Evolutionary conservation across 345 rosid genomes (phyloP), one percentile per base, ranked within the genome.

Genomic region (Salix caprea): DNA sequence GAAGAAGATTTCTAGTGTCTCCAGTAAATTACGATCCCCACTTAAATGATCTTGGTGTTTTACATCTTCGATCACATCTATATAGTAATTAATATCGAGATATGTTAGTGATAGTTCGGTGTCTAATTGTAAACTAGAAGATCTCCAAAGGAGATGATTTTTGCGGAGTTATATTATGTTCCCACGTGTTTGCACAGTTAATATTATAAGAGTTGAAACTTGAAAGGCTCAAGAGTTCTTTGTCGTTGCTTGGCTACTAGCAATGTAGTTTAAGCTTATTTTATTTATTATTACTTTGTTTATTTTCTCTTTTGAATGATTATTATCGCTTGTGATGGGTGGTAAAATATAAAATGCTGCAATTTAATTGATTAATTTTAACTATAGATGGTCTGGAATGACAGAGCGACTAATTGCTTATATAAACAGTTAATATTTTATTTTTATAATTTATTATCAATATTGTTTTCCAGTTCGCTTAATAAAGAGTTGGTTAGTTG

Each of bases 1-100:
- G 65, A 56, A 77, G 2, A 85, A 84, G 81, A 71, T 67, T 42
- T 23, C 28, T 34, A 44, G 6, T 73, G 14, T 66, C 21, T 6
- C 42, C 24, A 76, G 6, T 15, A 79, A 52, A 72, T 34, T 62
- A 39, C 83, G 83, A 23, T 7, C 42, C 16, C 61, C 73, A 11
- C 4, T 52, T 37, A 42, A 62, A 40, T 71, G 86, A 77, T 58
- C 39, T 67, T 62, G 8, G 26, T 40, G 30, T 15, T 21, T 24
- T 70, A 13, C 72, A 2, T 19, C 6, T 54, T 70, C 71, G 58
- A 65, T 32, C 16, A 2, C 18, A 12, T 18, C 18, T 18, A 70
- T 44, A 15, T 30, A 21, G 7, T 6, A 46, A 70, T 50, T 52
- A 58, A n/a, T 1, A 58, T 10, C 13, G 28, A 58, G 64, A 58